phyloP scores from a whole-genome alignment of 495 filamentous ascomycete genomes.

The Lepraria neglecta region DNA sequence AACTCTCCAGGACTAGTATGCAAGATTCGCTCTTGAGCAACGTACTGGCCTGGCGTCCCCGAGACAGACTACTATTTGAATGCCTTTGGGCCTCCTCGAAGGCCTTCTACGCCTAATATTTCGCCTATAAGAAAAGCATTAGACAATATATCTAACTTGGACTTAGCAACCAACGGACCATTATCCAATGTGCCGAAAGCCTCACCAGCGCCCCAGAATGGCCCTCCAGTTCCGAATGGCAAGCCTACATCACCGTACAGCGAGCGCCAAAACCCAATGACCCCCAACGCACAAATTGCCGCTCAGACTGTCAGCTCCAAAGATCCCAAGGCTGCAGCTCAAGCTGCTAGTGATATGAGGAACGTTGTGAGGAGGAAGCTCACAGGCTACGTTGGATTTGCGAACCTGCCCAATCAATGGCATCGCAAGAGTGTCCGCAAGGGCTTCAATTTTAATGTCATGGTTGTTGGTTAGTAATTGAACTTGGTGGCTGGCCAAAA shows the following conservation, averaged over 20 bases:
- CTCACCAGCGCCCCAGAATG: constrained; percentile 30
- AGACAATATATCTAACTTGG: constrained; percentile 10
- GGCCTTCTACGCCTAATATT: neutral
- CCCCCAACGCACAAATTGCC: constrained; percentile 46
- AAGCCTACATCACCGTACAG: constrained; percentile 53
- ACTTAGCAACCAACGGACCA: constrained; percentile 46
- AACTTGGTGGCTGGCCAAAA: constrained; percentile 30
- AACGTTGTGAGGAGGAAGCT: constrained; percentile 98
- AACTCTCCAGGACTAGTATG: neutral
- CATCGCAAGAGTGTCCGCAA: constrained; percentile 99
- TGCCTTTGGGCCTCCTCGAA: neutral
- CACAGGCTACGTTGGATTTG: constrained; percentile 97
- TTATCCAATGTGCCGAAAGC: constrained; percentile 30
- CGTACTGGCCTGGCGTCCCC: no score
- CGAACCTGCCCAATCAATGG: constrained; percentile 99
- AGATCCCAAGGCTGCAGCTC: constrained; percentile 75
- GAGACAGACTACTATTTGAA: no score
- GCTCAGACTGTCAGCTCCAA: constrained; percentile 68
- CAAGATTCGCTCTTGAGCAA: neutral
- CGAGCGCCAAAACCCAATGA: constrained; percentile 58
- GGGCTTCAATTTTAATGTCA: constrained; percentile 99
- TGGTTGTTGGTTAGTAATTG: constrained; percentile 83
- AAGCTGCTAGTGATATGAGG: constrained; percentile 77
- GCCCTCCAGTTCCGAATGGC: constrained; percentile 38
- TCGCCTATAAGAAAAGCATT: neutral